phyloP scores from a whole-genome alignment of 495 filamentous ascomycete species.

The Daldinia vernicosa region DNA sequence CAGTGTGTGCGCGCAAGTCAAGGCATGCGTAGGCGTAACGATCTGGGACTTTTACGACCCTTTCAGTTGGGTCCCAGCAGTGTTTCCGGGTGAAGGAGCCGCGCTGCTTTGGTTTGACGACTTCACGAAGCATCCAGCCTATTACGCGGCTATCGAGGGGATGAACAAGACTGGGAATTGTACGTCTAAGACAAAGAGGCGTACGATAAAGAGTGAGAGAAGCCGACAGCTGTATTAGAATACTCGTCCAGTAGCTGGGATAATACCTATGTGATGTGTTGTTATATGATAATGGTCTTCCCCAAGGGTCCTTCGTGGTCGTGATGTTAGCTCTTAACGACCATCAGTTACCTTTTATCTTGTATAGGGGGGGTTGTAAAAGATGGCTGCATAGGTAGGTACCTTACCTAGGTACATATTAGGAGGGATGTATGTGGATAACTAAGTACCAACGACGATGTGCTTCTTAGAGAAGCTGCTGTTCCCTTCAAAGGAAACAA shows the following conservation, averaged over 20 bases:
- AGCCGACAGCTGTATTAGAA: not conserved
- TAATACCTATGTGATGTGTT: not conserved
- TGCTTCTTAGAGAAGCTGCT: not conserved
- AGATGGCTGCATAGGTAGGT: no score
- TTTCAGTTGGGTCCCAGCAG: constrained; percentile 67
- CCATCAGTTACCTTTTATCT: no score
- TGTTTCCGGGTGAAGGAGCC: constrained; percentile 64
- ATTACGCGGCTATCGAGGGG: constrained; percentile 37
- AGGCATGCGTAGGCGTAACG: constrained; percentile 72
- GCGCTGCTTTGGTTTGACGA: constrained; percentile 63
- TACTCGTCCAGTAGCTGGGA: not conserved
- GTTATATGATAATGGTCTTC: not conserved
- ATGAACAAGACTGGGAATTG: constrained; percentile 6
- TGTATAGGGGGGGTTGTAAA: no score
- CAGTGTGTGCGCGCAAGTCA: constrained; percentile 63
- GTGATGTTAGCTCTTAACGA: not conserved
- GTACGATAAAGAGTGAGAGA: constrained; percentile 1
- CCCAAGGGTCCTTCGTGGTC: not conserved
- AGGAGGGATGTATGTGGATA: no score
- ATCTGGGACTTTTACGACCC: constrained; percentile 68
- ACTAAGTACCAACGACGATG: not conserved
- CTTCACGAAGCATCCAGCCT: constrained; percentile 67
- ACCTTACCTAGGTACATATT: no score
- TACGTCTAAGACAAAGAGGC: not conserved
- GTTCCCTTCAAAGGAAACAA: not conserved